Evolutionary conservation across 176 grass and related monocot genomes (phyloP), one percentile per base, ranked within the genome.

Genomic region (Triticum monococcum): DNA sequence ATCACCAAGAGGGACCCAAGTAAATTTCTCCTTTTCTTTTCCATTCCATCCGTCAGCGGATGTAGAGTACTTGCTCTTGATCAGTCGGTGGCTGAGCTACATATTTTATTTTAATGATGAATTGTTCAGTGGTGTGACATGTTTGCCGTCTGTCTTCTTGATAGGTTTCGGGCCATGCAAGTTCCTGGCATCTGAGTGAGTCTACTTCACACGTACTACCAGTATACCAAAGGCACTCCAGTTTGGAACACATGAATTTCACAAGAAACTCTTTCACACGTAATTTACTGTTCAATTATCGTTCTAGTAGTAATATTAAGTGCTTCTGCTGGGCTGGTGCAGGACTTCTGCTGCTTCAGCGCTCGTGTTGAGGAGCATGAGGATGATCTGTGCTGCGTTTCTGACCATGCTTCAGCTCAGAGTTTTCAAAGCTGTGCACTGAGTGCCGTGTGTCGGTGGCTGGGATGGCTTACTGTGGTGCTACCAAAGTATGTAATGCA

Each of bases 141-240:
- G 33, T 28, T 65, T 45, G 35, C 71, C 36, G 48, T 80, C 52
- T 64, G 38, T 80, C 43, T 64, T 66, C 56, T 76, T 86, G 18
- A 17, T 82, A 98, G 93, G 92, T 85, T 94, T 94, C 22, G 97
- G 84, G 18, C 78, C 92, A 48, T 98, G 97, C 87, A 91, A 92
- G 85, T 96, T 91, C 91, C 61, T 92, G 73, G 86, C 75, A 50
- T 94, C 92, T 40, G 88, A 91, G 97, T 98, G 77, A 98, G 97
- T 92, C n/a, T 31, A 50, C 79, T 50, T 72, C 48, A 59, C 66
- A 54, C 36, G 33, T 26, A 38, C 13, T 52, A 14, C 0, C 18
- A 54, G 50, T 54, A 54, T 54, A 52, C 48, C 16, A 52, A 52
- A 17, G 48, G 48, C 14, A 52, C 48, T 52, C 48, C 48, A 52